Evolutionary conservation across 2,329 filamentous ascomycete genomes (phyloP).

Genomic region (Clonostachys chloroleuca): DNA sequence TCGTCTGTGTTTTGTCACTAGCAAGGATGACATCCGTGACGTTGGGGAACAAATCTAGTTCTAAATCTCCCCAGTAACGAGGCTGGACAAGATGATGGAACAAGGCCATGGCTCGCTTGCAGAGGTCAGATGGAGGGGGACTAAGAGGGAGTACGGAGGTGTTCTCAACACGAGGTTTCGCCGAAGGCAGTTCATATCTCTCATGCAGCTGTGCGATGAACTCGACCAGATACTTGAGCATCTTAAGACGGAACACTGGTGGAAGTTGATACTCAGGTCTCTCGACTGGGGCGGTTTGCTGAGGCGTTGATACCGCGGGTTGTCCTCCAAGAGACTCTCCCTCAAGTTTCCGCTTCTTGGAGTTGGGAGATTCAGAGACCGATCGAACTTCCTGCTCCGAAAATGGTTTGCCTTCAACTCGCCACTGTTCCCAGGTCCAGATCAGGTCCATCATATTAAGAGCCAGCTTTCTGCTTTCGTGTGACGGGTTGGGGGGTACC

Average conservation of each 20-base stretch:
- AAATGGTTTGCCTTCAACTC: slow-evolving; percentile 56
- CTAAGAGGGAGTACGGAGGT: slow-evolving; percentile 39
- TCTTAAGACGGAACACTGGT: slow-evolving; percentile 61
- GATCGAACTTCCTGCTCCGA: slow-evolving; percentile 19
- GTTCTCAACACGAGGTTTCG: slow-evolving; percentile 46
- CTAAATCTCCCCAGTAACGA: slow-evolving; percentile 86
- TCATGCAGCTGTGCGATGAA: slow-evolving; percentile 91
- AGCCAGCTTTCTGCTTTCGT: slow-evolving; percentile 87
- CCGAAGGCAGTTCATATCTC: slow-evolving; percentile 72
- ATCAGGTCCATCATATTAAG: slow-evolving; percentile 88
- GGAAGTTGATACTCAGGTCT: slow-evolving; percentile 66
- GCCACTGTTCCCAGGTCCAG: slow-evolving; percentile 86
- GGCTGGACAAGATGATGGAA: slow-evolving; percentile 82
- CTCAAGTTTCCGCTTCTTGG: slow-evolving; percentile 74
- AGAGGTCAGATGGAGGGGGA: slow-evolving; percentile 67
- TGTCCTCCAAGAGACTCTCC: slow-evolving; percentile 28
- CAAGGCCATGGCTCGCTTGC: slow-evolving; percentile 78
- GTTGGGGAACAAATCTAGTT: slow-evolving; percentile 87
- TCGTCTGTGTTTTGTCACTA: slow-evolving; percentile 67
- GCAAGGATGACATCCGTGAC: slow-evolving; percentile 82
- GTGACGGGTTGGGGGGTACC: slow-evolving; percentile 74
- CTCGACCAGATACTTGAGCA: slow-evolving; percentile 92
- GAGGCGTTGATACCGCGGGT: not conserved
- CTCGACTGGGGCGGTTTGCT: slow-evolving; percentile 22
- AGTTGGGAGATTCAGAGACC: slow-evolving; percentile 65